Evolutionary conservation across 2,329 filamentous ascomycete genomes (phyloP).

Genomic region (Trichoderma hamatum): DNA sequence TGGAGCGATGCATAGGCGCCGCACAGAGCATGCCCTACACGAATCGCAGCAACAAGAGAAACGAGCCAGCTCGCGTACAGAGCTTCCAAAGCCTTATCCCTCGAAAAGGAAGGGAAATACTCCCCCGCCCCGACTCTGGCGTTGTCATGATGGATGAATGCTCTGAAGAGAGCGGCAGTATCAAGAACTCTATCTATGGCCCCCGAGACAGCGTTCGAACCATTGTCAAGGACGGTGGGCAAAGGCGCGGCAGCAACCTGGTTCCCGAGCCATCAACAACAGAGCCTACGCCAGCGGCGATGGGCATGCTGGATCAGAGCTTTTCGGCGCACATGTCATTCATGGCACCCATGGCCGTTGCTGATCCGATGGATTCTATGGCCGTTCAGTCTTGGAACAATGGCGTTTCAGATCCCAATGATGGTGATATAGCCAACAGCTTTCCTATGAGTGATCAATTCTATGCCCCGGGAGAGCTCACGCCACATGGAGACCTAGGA

Average conservation of each 20-base stretch:
- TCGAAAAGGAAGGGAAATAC: constrained; percentile 34
- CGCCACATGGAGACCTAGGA: constrained; percentile 34
- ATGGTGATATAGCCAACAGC: constrained; percentile 28
- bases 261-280: constrained; percentile 31
- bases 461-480: constrained; percentile 28
- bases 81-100: constrained; percentile 31
- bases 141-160: constrained; percentile 44
- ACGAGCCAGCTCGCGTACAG: constrained; percentile 35
- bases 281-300: constrained; percentile 28
- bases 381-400: constrained; percentile 40
- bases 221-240: constrained; percentile 31
- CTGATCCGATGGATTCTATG: constrained; percentile 23
- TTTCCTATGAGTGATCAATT: constrained; percentile 35
- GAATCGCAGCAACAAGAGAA: constrained; percentile 47
- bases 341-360: constrained; percentile 31
- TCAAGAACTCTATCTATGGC: constrained; percentile 30
- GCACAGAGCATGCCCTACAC: constrained; percentile 45
- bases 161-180: constrained; percentile 44
- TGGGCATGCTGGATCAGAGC: constrained; percentile 27
- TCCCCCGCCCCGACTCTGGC: constrained; percentile 44
- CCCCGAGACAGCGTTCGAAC: constrained; percentile 41
- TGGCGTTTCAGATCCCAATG: constrained; percentile 33
- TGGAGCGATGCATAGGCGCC: constrained; percentile 42
- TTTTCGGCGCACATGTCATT: constrained; percentile 31
- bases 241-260: constrained; percentile 34